Conservation (phyloP, 495 filamentous ascomycete species). For the Acidomyces sp. region DNA sequence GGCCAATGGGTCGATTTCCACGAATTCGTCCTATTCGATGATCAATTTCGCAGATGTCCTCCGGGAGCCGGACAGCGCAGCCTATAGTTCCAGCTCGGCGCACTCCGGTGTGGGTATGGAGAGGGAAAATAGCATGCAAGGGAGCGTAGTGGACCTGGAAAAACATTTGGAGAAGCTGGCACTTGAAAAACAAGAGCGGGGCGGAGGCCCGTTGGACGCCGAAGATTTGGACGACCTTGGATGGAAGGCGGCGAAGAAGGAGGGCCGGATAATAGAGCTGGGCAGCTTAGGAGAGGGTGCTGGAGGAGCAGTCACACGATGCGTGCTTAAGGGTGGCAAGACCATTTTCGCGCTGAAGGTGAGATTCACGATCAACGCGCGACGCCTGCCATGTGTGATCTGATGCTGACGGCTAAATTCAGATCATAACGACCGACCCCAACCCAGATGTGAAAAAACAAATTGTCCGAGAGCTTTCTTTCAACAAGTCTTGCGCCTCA, state of each 20-base stretch:
- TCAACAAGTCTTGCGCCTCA: conserved; percentile 93
- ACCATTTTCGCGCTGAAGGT: conserved; percentile 97
- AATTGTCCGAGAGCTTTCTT: conserved; percentile 85
- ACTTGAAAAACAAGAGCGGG: conserved; percentile 66
- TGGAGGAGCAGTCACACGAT: conserved; percentile 87
- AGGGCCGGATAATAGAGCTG: conserved; percentile 73
- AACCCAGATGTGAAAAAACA: conserved; percentile 97
- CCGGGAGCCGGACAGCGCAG: conserved; percentile 71
- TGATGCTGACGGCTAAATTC: background rate
- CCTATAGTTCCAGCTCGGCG: conserved; percentile 54
- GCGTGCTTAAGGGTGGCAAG: conserved; percentile 75
- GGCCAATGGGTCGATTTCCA: conserved; percentile 67
- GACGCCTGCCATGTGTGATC: background rate
- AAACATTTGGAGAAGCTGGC: conserved; percentile 57
- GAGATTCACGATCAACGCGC: conserved; percentile 17
- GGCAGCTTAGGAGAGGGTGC: conserved; percentile 90
- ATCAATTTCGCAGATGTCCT: conserved; percentile 50
- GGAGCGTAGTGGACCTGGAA: conserved; percentile 45
- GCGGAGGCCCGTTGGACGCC: conserved; percentile 70
- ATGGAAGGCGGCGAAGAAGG: conserved; percentile 82
- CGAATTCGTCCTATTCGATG: conserved; percentile 68
- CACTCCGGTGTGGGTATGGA: conserved; percentile 40
- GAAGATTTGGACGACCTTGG: conserved; percentile 90
- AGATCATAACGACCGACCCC: conserved; percentile 97
- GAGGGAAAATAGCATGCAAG: conserved; percentile 55